Evolutionary conservation across 1,284 basidiomycete species (phyloP), one percentile per base, ranked within the genome.

Genomic region (Hemileia vastatrix): DNA sequence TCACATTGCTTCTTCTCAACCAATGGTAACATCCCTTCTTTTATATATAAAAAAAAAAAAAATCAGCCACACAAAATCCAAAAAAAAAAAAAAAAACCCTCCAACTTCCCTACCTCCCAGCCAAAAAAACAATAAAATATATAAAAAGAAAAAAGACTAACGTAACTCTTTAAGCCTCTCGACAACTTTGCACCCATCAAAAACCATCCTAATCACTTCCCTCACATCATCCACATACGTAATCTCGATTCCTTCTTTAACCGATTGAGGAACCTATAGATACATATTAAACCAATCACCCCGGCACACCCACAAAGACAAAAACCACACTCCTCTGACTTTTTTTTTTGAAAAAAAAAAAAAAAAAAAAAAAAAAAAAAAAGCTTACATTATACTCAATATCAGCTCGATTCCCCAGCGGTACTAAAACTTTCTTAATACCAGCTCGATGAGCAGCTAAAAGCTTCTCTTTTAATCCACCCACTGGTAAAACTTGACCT

Each of bases 371-470:
- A 43, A 24, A 50, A 19, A 32, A 3, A 23, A 13, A 21, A 15
- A 11, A 18, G 60, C 67, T 51, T 27, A 74, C 92, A 73, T 95
- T 95, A 79, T 91, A 90, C 77, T 95, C 90, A 44, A 96, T 92
- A 73, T 95, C 91, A 0, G 87, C 84, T 44, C 86, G 84, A 76
- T 91, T 92, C 2, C 87, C 91, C 23, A 83, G 83, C 0, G 92
- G 92, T 0, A 90, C 89, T 23, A 93, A 79, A 66, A 93, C 87
- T 71, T 86, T 92, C 78, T 86, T 90, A 79, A 95, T 93, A 1
- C 90, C 90, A 1, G 92, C 90, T 9, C 92, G 83, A 73, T 95
- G 92, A 0, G 92, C 91, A 1, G 92, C 91, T 1, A 94, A 82
- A 11, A 54, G 45, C 23, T 65, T 65, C 80, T 95, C 91, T 79